These are phyloP conservation scores for Exophiala spinifera DNA, from an alignment of 2,329 filamentous ascomycete species.

Conservation along the genomic window DNA sequence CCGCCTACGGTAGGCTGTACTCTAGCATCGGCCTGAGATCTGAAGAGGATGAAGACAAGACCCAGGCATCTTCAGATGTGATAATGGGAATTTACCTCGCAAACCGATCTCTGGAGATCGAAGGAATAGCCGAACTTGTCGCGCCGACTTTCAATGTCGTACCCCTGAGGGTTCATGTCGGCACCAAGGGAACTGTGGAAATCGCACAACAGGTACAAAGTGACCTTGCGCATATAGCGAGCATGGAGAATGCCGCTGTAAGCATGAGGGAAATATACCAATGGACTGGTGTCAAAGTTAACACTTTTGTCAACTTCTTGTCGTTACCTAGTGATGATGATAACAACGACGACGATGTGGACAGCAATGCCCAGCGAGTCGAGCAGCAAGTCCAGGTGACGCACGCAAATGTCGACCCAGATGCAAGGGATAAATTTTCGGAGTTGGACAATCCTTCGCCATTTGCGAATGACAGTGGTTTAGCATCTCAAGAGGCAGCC, in stretches of 20 bases:
- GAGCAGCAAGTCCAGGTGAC: constrained; percentile 3
- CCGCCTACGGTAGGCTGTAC: constrained; percentile 60
- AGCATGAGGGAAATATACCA: constrained; percentile 67
- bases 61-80: constrained; percentile 34
- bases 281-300: constrained; percentile 71
- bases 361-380: background rate
- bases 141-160: constrained; percentile 78
- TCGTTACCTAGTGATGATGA: constrained; percentile 45
- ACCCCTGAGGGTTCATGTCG: constrained; percentile 59
- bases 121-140: constrained; percentile 49
- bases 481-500: background rate
- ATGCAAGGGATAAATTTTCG: constrained; percentile 1
- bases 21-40: constrained; percentile 33
- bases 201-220: constrained; percentile 62
- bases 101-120: constrained; percentile 61
- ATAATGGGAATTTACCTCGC: constrained; percentile 80
- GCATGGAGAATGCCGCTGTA: constrained; percentile 53
- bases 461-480: constrained; percentile 10
- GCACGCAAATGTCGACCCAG: constrained; percentile 6
- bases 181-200: constrained; percentile 40
- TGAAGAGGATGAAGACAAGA: background rate
- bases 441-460: constrained; percentile 14
- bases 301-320: constrained; percentile 80
- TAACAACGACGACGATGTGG: constrained; percentile 4
- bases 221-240: constrained; percentile 64